Conservation (phyloP, 139 green algal genomes). For the Ettlia oleoabundans region DNA sequence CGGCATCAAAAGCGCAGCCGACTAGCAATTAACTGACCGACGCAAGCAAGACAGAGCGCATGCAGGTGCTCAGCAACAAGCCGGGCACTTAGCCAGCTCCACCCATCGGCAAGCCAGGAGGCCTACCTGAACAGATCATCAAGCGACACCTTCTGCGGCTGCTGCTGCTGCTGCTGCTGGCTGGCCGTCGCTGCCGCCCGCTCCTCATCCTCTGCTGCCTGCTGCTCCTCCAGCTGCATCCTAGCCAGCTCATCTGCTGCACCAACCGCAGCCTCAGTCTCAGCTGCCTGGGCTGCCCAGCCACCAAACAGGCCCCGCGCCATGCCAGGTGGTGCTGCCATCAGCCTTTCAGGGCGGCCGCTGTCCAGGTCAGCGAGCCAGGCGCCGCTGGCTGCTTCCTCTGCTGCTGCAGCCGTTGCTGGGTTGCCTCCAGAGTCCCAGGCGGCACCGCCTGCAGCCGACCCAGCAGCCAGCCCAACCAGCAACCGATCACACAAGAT, state of each 20-base stretch:
- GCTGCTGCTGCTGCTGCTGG: constrained; percentile 30
- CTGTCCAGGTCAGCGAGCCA: constrained; percentile 64
- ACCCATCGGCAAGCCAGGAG: not conserved
- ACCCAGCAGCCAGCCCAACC: too few species aligned
- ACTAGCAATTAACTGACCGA: too few species aligned
- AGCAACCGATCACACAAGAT: not conserved
- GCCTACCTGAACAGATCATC: constrained; percentile 45
- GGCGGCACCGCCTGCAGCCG: constrained; percentile 51
- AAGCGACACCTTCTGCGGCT: constrained; percentile 37
- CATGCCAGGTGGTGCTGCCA: constrained; percentile 54
- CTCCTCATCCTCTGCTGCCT: not conserved
- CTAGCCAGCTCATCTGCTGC: not conserved
- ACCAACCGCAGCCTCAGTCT: not conserved
- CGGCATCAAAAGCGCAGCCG: too few species aligned
- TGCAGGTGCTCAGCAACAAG: too few species aligned
- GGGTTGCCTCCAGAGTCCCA: constrained; percentile 43
- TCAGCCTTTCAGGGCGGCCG: not conserved
- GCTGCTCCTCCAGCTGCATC: not conserved
- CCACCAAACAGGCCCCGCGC: constrained; percentile 60
- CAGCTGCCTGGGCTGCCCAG: constrained; percentile 31
- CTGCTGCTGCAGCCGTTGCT: constrained; percentile 48
- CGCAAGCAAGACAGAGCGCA: too few species aligned
- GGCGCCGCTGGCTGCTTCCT: constrained; percentile 52
- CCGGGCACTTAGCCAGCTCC: not conserved
- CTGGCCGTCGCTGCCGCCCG: not conserved